Conservation (phyloP, 2,329 filamentous ascomycete species). For the Cladosporium sp. region DNA sequence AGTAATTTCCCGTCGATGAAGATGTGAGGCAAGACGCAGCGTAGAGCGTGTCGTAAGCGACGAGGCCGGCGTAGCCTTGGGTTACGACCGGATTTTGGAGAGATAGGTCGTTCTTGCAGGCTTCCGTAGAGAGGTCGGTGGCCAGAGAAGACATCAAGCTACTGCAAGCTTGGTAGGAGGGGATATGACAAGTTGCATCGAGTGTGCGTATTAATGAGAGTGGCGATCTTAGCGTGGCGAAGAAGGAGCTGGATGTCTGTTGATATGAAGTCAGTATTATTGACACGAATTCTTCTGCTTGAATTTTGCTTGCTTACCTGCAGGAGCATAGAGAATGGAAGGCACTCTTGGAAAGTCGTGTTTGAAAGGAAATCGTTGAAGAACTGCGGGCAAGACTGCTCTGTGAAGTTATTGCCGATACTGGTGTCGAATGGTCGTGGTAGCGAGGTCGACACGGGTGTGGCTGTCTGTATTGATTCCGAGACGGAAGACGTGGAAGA, state of each 20-base stretch:
- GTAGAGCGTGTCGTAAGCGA: conserved; percentile 74
- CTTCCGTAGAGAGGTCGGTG: conserved; percentile 54
- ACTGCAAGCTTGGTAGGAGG: conserved; percentile 59
- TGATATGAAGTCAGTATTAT: background rate
- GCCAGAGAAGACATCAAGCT: conserved; percentile 63
- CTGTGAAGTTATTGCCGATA: conserved; percentile 51
- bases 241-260: conserved; percentile 79
- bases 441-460: conserved; percentile 22
- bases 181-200: conserved; percentile 69
- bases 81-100: conserved; percentile 65
- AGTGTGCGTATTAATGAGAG: conserved; percentile 6
- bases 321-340: conserved; percentile 79
- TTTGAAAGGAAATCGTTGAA: conserved; percentile 64
- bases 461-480: conserved; percentile 18
- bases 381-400: conserved; percentile 58
- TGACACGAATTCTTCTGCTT: background rate
- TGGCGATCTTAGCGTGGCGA: conserved; percentile 52
- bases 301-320: conserved; percentile 51
- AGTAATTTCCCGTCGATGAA: conserved; percentile 54
- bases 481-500: conserved; percentile 18
- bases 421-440: conserved; percentile 46
- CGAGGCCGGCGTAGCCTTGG: conserved; percentile 70
- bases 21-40: conserved; percentile 74
- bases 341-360: conserved; percentile 65
- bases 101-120: conserved; percentile 54